Base-by-base conservation (phyloP, 192 early-diverging fungal genomes). In the Coemansia sp. region DNA sequence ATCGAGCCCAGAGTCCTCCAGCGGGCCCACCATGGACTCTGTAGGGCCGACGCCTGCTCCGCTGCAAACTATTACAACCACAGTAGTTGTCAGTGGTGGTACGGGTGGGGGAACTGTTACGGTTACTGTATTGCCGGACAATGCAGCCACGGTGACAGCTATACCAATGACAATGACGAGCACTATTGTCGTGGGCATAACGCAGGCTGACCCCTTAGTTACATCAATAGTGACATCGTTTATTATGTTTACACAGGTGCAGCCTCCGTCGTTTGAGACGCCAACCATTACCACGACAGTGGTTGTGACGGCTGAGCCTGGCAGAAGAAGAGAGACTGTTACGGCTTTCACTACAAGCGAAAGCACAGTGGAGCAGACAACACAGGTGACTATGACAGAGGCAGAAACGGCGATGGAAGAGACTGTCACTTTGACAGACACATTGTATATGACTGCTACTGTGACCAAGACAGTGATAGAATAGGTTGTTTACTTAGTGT, bases 271-370 rank as follows among this genome's bases (percentile, higher is more conserved):
- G 13, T 18, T 31, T 62, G 5, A 14, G 24, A 31, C 18, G 23
- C 42, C 31, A 16, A n/a, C 31, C 9, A 50, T 9, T 50, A 50
- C 46, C 3, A 50, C 37, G 4, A 42, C 26, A 23, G 21, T 45
- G 20, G 42, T 43, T 9, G 64, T 58, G 42, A 35, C 65, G 33
- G 39, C 56, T 21, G 40, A 33, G 18, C 58, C 65, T 28, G 20
- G 16, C 24, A 58, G 10, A 5, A 23, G 34, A 0, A 13, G 21
- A 51, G 43, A 36, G 3, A 53, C 58, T 2, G 5, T 50, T 23
- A 50, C 46, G 8, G 23, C 9, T 9, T 21, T 50, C 21, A 13
- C 46, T 26, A 50, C 23, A 9, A 13, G 10, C 8, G 46, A 50
- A 26, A 26, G 20, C 2, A 50, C 46, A 1, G 46, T 50, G 46